These are phyloP conservation scores for Tetrahymena borealis DNA, from an alignment of 73 alveolate species.

Conservation along the genomic window DNA sequence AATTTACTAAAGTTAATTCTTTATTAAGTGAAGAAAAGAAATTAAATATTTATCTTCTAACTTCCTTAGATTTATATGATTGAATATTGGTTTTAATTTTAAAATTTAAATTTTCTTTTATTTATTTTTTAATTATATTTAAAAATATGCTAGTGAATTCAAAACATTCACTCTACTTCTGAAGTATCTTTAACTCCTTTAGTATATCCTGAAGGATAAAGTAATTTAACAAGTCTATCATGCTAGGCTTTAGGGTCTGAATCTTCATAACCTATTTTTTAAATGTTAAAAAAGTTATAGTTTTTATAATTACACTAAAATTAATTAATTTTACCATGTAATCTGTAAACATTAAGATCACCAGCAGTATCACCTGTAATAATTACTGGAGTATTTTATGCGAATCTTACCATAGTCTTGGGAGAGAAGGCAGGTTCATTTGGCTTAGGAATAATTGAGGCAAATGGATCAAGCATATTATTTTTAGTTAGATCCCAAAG, in stretches of 20 bases:
- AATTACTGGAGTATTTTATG: slow-evolving; percentile 79
- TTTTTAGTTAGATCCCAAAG: slow-evolving; percentile 91
- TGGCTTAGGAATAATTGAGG: slow-evolving; percentile 22
- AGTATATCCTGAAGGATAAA: slow-evolving; percentile 35
- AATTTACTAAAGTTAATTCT: too few relatives aligned
- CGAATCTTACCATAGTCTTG: slow-evolving; percentile 85
- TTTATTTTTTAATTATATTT: background rate
- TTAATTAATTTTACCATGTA: slow-evolving; percentile 36
- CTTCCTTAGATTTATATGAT: too few relatives aligned
- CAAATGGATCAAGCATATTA: slow-evolving; percentile 69
- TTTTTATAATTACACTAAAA: background rate
- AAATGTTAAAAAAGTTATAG: background rate
- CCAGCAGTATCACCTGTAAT: slow-evolving; percentile 91
- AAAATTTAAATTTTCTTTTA: too few relatives aligned
- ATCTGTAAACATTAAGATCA: slow-evolving; percentile 78
- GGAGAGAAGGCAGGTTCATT: slow-evolving; percentile 58
- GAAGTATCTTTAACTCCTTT: slow-evolving; percentile 30
- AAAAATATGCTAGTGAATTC: background rate
- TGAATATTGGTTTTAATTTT: too few relatives aligned
- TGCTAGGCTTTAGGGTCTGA: slow-evolving; percentile 13
- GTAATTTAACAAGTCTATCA: slow-evolving; percentile 18
- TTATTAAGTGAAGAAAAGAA: too few relatives aligned
- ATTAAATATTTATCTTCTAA: too few relatives aligned
- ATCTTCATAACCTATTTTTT: slow-evolving; percentile 26
- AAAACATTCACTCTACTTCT: background rate